phyloP scores from a whole-genome alignment of 2,329 filamentous ascomycete genomes.

The Ophiostoma pallidulum region DNA sequence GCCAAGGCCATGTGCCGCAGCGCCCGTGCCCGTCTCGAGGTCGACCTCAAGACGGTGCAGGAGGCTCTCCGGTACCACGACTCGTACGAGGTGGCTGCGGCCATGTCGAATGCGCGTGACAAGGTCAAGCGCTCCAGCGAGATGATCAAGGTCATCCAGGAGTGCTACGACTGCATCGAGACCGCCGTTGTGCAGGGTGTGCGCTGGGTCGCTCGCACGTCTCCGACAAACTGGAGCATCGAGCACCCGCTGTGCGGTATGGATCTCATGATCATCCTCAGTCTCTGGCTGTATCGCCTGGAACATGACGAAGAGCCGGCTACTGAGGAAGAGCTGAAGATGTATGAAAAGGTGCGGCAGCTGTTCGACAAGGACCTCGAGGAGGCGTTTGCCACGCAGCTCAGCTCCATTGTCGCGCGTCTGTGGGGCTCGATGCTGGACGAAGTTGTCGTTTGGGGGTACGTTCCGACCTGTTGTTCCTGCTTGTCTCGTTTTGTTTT shows the following conservation, averaged over 20 bases:
- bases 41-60: slow-evolving; percentile 91
- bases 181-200: slow-evolving; percentile 90
- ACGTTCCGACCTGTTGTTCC: no score
- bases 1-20: slow-evolving; percentile 96
- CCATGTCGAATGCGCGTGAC: slow-evolving; percentile 90
- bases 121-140: slow-evolving; percentile 90
- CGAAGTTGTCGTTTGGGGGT: slow-evolving; percentile 99
- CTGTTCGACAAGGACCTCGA: slow-evolving; percentile 87
- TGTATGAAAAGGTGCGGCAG: slow-evolving; percentile 88
- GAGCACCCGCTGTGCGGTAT: slow-evolving; percentile 94
- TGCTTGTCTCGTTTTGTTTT: background rate
- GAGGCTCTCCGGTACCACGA: slow-evolving; percentile 96
- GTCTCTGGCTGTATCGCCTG: slow-evolving; percentile 95
- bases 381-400: slow-evolving; percentile 67
- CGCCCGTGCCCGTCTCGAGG: slow-evolving; percentile 81
- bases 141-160: slow-evolving; percentile 97
- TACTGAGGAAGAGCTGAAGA: slow-evolving; percentile 70
- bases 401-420: slow-evolving; percentile 90
- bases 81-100: slow-evolving; percentile 89
- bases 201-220: slow-evolving; percentile 95
- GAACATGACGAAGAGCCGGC: slow-evolving; percentile 96
- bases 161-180: slow-evolving; percentile 96
- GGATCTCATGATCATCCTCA: slow-evolving; percentile 96
- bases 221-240: slow-evolving; percentile 97
- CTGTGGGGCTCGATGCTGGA: slow-evolving; percentile 98